phyloP scores from a whole-genome alignment of 371 early-diverging fungal genomes.

The Mortierella sp. region DNA sequence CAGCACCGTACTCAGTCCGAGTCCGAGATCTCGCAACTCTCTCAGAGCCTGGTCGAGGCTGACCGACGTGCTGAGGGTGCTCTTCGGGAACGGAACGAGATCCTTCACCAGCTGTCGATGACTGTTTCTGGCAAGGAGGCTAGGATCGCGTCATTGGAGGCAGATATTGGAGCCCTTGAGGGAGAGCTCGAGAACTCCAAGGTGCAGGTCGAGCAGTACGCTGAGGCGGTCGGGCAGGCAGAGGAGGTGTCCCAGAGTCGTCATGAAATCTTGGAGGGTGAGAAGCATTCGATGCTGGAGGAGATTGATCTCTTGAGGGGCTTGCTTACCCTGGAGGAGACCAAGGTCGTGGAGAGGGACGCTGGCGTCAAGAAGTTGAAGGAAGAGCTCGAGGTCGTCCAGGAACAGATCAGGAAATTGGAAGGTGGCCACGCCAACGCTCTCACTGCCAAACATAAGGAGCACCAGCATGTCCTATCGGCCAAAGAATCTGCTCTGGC shows the following conservation, averaged over 20 bases:
- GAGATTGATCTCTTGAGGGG: conserved; percentile 18
- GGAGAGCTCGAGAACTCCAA: conserved; percentile 21
- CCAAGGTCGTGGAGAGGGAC: conserved; percentile 2
- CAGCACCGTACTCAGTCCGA: conserved; percentile 16
- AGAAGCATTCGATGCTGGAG: conserved; percentile 20
- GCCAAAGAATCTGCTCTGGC: neutral
- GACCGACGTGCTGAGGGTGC: conserved; percentile 7
- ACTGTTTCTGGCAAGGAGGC: conserved; percentile 17
- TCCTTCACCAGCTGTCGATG: neutral
- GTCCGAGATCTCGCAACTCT: conserved; percentile 5
- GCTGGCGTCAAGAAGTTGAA: neutral
- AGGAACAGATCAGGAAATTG: neutral
- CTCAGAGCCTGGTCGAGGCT: neutral
- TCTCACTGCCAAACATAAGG: conserved; percentile 3
- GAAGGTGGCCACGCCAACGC: neutral
- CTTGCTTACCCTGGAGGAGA: conserved; percentile 1
- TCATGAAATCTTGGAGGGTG: neutral
- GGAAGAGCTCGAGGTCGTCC: neutral
- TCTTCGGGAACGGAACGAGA: conserved; percentile 13
- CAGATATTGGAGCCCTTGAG: conserved; percentile 16
- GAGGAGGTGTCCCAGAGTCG: conserved; percentile 11
- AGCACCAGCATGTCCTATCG: neutral
- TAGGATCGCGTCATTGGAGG: conserved; percentile 19
- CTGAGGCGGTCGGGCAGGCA: conserved; percentile 12
- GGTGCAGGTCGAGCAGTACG: conserved; percentile 14